phyloP scores from a whole-genome alignment of 2,329 filamentous ascomycete species.

The Beauveria rudraprayagi region DNA sequence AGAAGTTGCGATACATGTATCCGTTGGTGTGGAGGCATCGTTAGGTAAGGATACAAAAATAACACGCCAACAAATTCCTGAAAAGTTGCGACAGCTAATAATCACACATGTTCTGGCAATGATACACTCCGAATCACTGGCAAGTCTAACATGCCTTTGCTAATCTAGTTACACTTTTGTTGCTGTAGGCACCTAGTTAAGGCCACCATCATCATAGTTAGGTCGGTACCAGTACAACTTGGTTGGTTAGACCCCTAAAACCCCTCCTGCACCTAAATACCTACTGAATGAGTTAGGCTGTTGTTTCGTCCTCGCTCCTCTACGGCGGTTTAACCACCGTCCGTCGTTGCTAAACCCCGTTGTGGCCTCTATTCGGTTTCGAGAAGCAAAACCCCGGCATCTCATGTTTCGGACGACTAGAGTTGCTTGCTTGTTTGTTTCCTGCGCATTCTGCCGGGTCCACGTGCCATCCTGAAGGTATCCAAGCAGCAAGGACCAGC shows the following conservation, averaged over 20 bases:
- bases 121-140: no score
- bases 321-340: not conserved
- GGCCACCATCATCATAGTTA: not conserved
- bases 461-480: slow-evolving; percentile 1
- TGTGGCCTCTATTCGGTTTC: not conserved
- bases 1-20: slow-evolving; percentile 4
- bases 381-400: slow-evolving; percentile 7
- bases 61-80: no score
- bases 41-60: not conserved
- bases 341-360: not conserved
- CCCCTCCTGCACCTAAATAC: not conserved
- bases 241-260: not conserved
- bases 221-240: no score
- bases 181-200: not conserved
- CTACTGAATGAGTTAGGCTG: not conserved
- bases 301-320: slow-evolving; percentile 1
- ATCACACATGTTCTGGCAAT: no score
- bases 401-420: slow-evolving; percentile 9
- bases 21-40: slow-evolving; percentile 1
- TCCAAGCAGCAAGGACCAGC: not conserved
- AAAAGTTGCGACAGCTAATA: no score
- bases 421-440: slow-evolving; percentile 5
- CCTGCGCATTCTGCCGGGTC: not conserved
- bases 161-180: not conserved
- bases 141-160: not conserved